Conservation (phyloP, 2,329 filamentous ascomycete genomes). For the Fusarium sp. region DNA sequence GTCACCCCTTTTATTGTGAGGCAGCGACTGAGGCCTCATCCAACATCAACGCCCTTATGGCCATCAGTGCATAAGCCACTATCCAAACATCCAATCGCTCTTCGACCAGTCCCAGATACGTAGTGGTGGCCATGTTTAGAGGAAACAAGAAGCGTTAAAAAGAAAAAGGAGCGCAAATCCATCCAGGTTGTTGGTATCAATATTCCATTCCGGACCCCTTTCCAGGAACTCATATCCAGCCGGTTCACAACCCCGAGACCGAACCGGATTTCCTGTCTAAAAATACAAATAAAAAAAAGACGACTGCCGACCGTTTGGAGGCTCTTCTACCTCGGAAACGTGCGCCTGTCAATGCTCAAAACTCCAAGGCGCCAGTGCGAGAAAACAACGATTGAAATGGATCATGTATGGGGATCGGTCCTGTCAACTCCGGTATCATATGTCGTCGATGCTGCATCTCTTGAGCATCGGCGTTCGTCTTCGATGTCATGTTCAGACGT, state of each 20-base stretch:
- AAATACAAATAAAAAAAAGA: conserved; percentile 20
- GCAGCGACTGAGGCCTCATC: not conserved
- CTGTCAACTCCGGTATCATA: conserved; percentile 39
- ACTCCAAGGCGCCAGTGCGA: conserved; percentile 44
- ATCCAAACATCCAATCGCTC: conserved; percentile 6
- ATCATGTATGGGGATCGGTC: conserved; percentile 34
- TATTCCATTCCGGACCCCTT: conserved; percentile 26
- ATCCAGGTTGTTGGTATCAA: conserved; percentile 41
- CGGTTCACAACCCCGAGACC: conserved; percentile 5
- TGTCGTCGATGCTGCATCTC: conserved; percentile 24
- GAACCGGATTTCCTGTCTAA: conserved; percentile 31
- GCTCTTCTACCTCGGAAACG: conserved; percentile 18
- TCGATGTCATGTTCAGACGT: conserved; percentile 1
- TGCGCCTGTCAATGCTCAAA: conserved; percentile 33
- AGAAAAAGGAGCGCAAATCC: conserved; percentile 30
- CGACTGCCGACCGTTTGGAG: conserved; percentile 10
- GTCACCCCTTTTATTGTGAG: conserved; percentile 1
- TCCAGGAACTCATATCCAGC: conserved; percentile 30
- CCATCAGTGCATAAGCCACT: conserved; percentile 2
- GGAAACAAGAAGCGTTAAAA: conserved; percentile 4
- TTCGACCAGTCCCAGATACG: not conserved
- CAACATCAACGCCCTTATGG: conserved; percentile 14
- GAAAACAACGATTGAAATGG: conserved; percentile 39
- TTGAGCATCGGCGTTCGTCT: conserved; percentile 19
- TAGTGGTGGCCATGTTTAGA: not conserved